phyloP scores from a whole-genome alignment of 371 early-diverging fungal species.

The Fennellomyces sp. region DNA sequence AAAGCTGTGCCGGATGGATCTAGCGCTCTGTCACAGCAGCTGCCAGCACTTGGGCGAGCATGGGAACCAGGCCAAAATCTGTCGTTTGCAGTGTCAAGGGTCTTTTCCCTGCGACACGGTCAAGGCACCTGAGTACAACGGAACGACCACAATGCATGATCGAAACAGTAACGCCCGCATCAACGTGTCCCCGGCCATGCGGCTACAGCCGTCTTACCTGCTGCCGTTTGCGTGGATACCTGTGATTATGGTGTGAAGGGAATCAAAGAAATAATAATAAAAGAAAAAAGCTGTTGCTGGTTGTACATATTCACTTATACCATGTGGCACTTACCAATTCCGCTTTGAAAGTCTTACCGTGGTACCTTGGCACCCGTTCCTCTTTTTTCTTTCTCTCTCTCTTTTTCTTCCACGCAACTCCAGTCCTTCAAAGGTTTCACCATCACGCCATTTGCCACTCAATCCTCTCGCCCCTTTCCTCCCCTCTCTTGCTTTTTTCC shows the following conservation, averaged over 20 bases:
- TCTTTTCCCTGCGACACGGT: slow-evolving; percentile 10
- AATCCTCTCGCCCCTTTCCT: background rate
- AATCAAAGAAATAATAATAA: too few relatives aligned
- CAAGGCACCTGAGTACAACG: slow-evolving; percentile 8
- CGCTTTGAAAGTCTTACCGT: background rate
- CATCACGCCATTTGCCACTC: background rate
- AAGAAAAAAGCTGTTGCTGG: too few relatives aligned
- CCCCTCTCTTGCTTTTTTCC: background rate
- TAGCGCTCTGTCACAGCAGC: slow-evolving; percentile 3
- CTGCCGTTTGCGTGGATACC: too few relatives aligned
- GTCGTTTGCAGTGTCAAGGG: slow-evolving; percentile 7
- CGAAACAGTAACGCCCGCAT: too few relatives aligned
- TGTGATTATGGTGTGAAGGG: too few relatives aligned
- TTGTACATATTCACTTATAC: background rate
- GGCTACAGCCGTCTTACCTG: too few relatives aligned
- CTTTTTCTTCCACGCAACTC: slow-evolving; percentile 10
- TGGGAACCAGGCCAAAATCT: slow-evolving; percentile 2
- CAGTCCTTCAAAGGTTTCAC: slow-evolving; percentile 4
- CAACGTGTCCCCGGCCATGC: too few relatives aligned
- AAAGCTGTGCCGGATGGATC: slow-evolving; percentile 9
- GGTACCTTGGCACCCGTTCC: slow-evolving; percentile 4
- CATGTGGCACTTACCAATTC: background rate
- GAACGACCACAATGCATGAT: background rate
- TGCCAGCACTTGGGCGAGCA: slow-evolving; percentile 7
- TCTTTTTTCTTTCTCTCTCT: slow-evolving; percentile 14